phyloP scores from a whole-genome alignment of 2,329 filamentous ascomycete genomes.

The Penicillium sp. region DNA sequence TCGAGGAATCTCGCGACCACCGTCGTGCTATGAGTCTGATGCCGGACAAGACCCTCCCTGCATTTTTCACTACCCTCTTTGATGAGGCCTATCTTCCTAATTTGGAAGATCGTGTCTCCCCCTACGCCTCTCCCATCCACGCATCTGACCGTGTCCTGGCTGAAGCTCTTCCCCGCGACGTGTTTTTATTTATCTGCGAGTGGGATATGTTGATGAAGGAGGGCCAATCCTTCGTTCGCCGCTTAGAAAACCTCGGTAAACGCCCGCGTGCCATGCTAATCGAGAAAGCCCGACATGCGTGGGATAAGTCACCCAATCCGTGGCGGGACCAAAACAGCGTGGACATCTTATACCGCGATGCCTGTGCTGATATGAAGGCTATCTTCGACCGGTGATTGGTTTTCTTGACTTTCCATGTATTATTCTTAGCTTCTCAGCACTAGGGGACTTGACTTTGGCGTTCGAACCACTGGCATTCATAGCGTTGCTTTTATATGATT shows the following conservation, averaged over 20 bases:
- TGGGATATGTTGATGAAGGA: conserved; percentile 66
- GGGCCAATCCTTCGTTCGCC: conserved; percentile 46
- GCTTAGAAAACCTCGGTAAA: conserved; percentile 43
- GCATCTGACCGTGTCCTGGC: conserved; percentile 54
- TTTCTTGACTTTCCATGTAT: not conserved
- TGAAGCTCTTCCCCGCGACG: conserved; percentile 55
- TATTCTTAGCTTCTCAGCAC: conserved; percentile 5
- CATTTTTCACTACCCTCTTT: conserved; percentile 49
- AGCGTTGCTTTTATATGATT: conserved; percentile 1
- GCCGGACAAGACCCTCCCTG: conserved; percentile 49
- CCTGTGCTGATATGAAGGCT: conserved; percentile 42
- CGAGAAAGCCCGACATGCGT: conserved; percentile 45
- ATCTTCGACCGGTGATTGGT: conserved; percentile 35
- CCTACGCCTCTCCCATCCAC: conserved; percentile 58
- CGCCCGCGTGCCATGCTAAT: conserved; percentile 46
- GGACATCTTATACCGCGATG: conserved; percentile 42
- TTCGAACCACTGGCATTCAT: conserved; percentile 6
- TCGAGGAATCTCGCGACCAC: conserved; percentile 57
- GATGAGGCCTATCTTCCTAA: conserved; percentile 48
- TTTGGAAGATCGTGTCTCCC: conserved; percentile 50
- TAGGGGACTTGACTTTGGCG: not conserved
- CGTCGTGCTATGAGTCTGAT: conserved; percentile 55
- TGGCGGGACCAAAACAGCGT: conserved; percentile 44
- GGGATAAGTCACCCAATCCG: conserved; percentile 49
- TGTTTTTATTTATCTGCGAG: conserved; percentile 62